Evolutionary conservation across 805 yeast genomes (phyloP).

Genomic region (Suhomyces canberraensis): DNA sequence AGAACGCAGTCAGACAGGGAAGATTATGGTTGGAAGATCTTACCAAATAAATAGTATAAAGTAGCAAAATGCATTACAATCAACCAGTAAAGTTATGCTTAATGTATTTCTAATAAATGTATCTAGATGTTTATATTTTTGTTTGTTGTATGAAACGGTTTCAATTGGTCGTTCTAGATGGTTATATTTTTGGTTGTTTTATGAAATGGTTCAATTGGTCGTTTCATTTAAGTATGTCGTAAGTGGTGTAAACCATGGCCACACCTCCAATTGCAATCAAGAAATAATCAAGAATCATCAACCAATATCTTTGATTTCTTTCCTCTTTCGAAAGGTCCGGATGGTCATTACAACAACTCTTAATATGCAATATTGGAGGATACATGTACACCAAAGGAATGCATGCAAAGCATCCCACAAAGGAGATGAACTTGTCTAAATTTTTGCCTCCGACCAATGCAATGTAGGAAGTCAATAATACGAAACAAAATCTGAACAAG

Average conservation of each 20-base stretch:
- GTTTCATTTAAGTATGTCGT: slow-evolving; percentile 30
- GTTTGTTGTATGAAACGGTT: background rate
- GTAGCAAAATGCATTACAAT: too few species aligned
- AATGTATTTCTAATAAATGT: too few species aligned
- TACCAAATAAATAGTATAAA: background rate
- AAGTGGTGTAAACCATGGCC: slow-evolving; percentile 67
- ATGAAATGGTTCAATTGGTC: background rate
- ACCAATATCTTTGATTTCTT: slow-evolving; percentile 29
- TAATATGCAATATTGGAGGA: slow-evolving; percentile 74
- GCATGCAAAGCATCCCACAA: slow-evolving; percentile 82
- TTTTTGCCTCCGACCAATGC: slow-evolving; percentile 69
- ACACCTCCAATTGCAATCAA: slow-evolving; percentile 55
- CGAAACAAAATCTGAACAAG: slow-evolving; percentile 51
- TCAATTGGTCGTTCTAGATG: background rate
- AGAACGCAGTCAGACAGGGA: background rate
- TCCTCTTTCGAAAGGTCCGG: slow-evolving; percentile 12
- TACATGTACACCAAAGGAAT: slow-evolving; percentile 83
- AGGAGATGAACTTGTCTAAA: slow-evolving; percentile 70
- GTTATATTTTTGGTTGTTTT: too few species aligned
- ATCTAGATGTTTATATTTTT: too few species aligned
- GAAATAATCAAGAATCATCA: slow-evolving; percentile 45
- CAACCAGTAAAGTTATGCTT: too few species aligned
- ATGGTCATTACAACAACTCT: slow-evolving; percentile 39
- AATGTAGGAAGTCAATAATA: slow-evolving; percentile 49
- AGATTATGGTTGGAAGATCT: background rate